Percentiles rank a stretch among this genome's conserved stretches.
These are phyloP conservation scores for Alloteropsis semialata DNA, from an alignment of 176 grass and related monocot genomes.

Conservation along the genomic window DNA sequence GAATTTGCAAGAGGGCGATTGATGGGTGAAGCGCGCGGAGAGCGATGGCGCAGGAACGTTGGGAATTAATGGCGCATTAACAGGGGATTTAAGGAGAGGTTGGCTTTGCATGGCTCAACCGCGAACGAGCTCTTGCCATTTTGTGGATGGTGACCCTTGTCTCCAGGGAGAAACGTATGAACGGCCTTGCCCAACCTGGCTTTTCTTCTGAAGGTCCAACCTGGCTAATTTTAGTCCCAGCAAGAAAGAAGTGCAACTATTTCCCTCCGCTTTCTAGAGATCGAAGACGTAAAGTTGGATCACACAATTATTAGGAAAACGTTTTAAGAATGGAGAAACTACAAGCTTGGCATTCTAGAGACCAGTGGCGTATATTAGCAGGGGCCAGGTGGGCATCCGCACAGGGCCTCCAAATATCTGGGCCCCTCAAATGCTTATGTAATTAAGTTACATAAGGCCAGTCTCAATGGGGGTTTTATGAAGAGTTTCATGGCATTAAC, in stretches of 20 bases:
- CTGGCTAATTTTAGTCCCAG: background rate
- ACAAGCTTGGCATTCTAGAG: no score
- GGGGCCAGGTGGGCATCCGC: no score
- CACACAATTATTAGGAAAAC: no score
- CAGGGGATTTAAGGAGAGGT: conserved; percentile 19
- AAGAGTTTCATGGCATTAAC: no score
- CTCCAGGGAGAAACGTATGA: background rate
- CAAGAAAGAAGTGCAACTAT: background rate
- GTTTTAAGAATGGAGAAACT: no score
- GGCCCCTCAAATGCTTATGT: no score
- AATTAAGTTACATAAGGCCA: no score
- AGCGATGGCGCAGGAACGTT: background rate
- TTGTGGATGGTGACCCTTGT: conserved; percentile 8
- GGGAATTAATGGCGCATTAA: conserved; percentile 15
- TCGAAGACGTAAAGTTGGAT: no score
- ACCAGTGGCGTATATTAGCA: no score
- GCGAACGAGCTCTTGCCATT: background rate
- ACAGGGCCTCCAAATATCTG: no score
- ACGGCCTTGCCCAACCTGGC: background rate
- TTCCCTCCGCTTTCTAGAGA: background rate
- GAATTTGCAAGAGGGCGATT: background rate
- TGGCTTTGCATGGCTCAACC: background rate
- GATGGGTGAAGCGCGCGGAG: background rate
- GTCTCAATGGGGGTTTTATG: no score
- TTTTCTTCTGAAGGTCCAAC: background rate